These are phyloP conservation scores for Beauveria bassiana DNA, from an alignment of 2,329 filamentous ascomycete species.

Conservation along the genomic window DNA sequence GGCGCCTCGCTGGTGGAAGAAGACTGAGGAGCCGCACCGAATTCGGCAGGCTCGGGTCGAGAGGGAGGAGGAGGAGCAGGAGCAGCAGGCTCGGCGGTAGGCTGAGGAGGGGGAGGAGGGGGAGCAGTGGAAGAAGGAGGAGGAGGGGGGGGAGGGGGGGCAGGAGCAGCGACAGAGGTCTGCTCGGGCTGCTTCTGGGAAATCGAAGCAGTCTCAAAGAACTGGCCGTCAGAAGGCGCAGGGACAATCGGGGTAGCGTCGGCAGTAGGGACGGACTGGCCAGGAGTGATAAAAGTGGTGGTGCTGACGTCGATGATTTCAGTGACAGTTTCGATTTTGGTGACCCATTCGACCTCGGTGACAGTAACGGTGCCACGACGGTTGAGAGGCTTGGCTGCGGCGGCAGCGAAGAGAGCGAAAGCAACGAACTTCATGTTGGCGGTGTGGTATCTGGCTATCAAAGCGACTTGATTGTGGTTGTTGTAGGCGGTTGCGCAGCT, in stretches of 20 bases:
- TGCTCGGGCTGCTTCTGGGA: conserved; percentile 6
- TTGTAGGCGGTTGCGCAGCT: background rate
- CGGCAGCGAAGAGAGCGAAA: conserved; percentile 21
- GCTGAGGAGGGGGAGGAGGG: background rate
- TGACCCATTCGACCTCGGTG: conserved; percentile 44
- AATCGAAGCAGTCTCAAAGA: conserved; percentile 20
- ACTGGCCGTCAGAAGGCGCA: conserved; percentile 22
- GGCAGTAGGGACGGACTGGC: conserved; percentile 20
- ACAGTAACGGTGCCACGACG: conserved; percentile 32
- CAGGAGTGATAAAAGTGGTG: conserved; percentile 37
- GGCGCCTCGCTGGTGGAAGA: conserved; percentile 7
- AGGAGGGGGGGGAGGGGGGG: background rate
- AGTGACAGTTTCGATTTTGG: conserved; percentile 39
- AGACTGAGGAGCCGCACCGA: conserved; percentile 14
- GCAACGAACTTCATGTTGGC: conserved; percentile 34
- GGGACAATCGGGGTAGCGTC: conserved; percentile 19
- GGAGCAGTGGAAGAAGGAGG: conserved; percentile 13
- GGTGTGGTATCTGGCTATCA: background rate
- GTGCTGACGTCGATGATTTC: conserved; percentile 40
- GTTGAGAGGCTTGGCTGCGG: conserved; percentile 42
- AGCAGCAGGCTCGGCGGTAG: conserved; percentile 13
- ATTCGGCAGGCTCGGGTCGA: conserved; percentile 7
- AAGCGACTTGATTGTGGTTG: background rate
- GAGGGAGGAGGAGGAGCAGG: conserved; percentile 10
- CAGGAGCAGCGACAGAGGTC: conserved; percentile 5